Percentiles rank a stretch among this genome's conserved stretches.
phyloP scores from a whole-genome alignment of 306 rosid genomes.

The Ochetophila trinervis region DNA sequence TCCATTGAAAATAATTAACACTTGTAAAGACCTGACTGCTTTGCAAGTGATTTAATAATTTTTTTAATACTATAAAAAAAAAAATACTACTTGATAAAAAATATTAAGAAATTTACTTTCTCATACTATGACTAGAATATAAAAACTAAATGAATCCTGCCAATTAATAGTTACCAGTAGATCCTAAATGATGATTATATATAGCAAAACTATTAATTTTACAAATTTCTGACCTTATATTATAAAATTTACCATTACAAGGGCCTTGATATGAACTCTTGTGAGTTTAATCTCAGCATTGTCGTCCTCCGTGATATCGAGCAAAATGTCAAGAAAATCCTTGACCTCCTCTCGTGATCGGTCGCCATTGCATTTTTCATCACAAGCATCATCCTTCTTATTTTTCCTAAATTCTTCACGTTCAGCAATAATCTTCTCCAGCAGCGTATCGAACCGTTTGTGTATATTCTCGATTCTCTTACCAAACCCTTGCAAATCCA shows the following conservation, averaged over 20 bases:
- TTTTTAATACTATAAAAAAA: no score
- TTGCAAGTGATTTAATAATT: no score
- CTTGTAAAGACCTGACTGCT: no score
- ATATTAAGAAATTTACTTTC: no score
- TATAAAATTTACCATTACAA: slow-evolving; percentile 41
- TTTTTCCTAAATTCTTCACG: slow-evolving; percentile 25
- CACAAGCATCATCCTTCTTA: neutral
- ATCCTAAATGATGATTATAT: no score
- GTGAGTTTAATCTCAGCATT: slow-evolving; percentile 25
- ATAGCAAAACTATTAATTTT: no score
- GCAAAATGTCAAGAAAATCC: slow-evolving; percentile 47
- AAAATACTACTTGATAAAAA: no score
- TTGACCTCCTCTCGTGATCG: neutral
- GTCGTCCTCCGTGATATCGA: slow-evolving; percentile 28
- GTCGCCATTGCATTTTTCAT: neutral
- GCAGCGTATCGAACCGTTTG: slow-evolving; percentile 25
- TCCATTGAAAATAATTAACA: no score
- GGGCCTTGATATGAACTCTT: slow-evolving; percentile 37
- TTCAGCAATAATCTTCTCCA: slow-evolving; percentile 36
- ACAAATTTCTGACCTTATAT: no score
- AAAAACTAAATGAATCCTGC: no score
- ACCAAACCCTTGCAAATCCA: slow-evolving; percentile 34
- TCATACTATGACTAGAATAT: no score
- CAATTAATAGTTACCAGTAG: no score
- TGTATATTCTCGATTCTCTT: slow-evolving; percentile 21